phyloP scores from a whole-genome alignment of 2,329 filamentous ascomycete genomes.

The Trichocomaceae sp. region DNA sequence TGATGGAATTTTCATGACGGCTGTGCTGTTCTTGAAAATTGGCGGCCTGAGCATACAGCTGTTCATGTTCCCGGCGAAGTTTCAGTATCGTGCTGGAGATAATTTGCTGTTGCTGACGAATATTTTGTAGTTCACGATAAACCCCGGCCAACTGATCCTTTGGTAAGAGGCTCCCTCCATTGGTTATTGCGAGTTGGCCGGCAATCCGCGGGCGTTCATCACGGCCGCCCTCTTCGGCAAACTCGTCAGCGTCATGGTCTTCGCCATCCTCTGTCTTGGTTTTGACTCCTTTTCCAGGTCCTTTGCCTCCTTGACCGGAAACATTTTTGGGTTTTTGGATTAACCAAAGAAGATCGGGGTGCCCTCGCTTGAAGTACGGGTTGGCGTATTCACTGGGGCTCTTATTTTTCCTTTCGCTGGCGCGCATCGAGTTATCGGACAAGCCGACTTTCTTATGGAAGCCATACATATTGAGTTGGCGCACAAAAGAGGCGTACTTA shows the following conservation, averaged over 20 bases:
- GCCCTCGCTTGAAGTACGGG: conserved; percentile 87
- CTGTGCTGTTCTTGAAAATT: conserved; percentile 88
- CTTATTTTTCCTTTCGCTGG: conserved; percentile 94
- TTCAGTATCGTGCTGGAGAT: conserved; percentile 78
- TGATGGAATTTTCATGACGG: conserved; percentile 97
- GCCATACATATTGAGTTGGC: conserved; percentile 62
- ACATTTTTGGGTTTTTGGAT: conserved; percentile 91
- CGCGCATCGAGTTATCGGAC: conserved; percentile 95
- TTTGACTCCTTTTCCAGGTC: conserved; percentile 29
- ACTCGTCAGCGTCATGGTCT: conserved; percentile 58
- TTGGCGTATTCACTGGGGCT: conserved; percentile 98
- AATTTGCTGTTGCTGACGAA: conserved; percentile 78
- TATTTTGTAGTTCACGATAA: conserved; percentile 69
- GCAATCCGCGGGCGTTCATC: conserved; percentile 30
- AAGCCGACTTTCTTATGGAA: conserved; percentile 70
- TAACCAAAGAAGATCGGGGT: conserved; percentile 88
- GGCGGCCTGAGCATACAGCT: conserved; percentile 79
- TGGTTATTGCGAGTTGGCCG: conserved; percentile 39
- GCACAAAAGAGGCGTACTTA: conserved; percentile 71
- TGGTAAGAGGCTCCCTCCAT: conserved; percentile 40
- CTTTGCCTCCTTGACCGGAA: conserved; percentile 47
- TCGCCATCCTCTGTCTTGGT: conserved; percentile 54
- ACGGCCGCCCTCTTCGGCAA: conserved; percentile 36
- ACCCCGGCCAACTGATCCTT: conserved; percentile 71
- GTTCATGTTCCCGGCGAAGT: conserved; percentile 76